These are phyloP conservation scores for Sporothrix curviconia DNA, from an alignment of 2,329 filamentous ascomycete genomes.

Conservation along the genomic window DNA sequence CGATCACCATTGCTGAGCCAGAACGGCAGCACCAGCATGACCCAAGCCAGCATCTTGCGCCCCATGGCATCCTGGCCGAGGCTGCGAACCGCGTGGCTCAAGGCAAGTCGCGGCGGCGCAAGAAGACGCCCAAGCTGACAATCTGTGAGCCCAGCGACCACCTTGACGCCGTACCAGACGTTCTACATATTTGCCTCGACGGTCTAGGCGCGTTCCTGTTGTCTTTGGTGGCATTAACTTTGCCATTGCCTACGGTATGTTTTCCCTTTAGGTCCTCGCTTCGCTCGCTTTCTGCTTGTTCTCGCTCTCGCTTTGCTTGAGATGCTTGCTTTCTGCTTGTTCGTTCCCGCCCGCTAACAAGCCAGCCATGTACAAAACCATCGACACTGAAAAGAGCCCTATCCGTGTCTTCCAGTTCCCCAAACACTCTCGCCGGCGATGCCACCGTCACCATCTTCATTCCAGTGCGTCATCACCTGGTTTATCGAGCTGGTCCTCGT, in stretches of 20 bases:
- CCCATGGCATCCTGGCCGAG: constrained; percentile 17
- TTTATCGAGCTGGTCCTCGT: constrained; percentile 43
- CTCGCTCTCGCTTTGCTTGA: no score
- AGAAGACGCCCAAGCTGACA: constrained; percentile 17
- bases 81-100: constrained; percentile 13
- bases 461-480: constrained; percentile 48
- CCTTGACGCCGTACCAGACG: constrained; percentile 38
- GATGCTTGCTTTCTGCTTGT: neutral
- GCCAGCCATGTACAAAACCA: constrained; percentile 42
- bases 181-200: constrained; percentile 44
- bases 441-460: constrained; percentile 44
- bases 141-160: constrained; percentile 30
- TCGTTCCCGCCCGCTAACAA: constrained; percentile 16
- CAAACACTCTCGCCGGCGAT: constrained; percentile 45
- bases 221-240: constrained; percentile 47
- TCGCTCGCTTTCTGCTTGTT: neutral
- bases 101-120: constrained; percentile 3
- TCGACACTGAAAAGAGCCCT: constrained; percentile 29
- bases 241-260: constrained; percentile 43
- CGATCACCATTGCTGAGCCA: neutral
- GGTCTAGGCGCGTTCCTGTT: constrained; percentile 41
- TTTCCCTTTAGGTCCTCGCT: neutral
- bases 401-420: constrained; percentile 45
- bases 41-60: constrained; percentile 1
- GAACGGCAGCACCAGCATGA: neutral